Base-by-base conservation (phyloP, 208 protist species). In the Sergeia podlipaevii region DNA sequence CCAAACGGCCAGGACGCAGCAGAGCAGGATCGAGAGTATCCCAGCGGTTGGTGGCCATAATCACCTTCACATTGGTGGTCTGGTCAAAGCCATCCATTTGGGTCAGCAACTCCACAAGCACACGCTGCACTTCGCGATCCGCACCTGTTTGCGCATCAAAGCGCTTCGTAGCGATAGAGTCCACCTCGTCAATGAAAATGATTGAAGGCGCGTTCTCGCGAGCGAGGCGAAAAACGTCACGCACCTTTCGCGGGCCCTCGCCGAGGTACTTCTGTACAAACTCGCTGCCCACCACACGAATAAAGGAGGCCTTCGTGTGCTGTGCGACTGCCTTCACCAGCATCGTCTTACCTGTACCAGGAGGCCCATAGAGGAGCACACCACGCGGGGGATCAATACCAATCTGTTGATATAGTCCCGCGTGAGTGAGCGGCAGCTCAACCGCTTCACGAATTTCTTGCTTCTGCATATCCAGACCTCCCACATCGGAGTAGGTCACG, bases 261-360 rank as follows among this genome's bases (percentile, higher is more conserved):
- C 99, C 99, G 5, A 99, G 82, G 74, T 99, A 99, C 77, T 99
- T 99, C 80, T 99, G 98, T 50, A 99, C 98, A 93, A 99, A 99
- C 81, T 99, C 98, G 29, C 95, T 99, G 41, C 98, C 99, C 20
- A 99, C 97, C 20, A 99, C 98, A 43, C 97, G 87, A 61, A 99
- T 99, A 54, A 99, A 99, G 15, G 96, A 74, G 18, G 97, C 98
- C 32, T 96, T 98, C 0, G 98, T 99, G 78, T 99, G 98, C 62
- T 99, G 94, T 17, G 99, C 98, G 11, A 99, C 98, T 15, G 98
- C 99, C 73, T 98, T 99, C 8, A 97, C 97, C 20, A 99, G 74
- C 97, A 99, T 99, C 28, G 98, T 99, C 82, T 99, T 99, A 0
- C 97, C 97, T 18, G 93, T 98, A 4, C 97, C 97, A 5, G 97